Base-by-base conservation (phyloP, 176 grass and related monocot species). In the Carex kokanica region DNA sequence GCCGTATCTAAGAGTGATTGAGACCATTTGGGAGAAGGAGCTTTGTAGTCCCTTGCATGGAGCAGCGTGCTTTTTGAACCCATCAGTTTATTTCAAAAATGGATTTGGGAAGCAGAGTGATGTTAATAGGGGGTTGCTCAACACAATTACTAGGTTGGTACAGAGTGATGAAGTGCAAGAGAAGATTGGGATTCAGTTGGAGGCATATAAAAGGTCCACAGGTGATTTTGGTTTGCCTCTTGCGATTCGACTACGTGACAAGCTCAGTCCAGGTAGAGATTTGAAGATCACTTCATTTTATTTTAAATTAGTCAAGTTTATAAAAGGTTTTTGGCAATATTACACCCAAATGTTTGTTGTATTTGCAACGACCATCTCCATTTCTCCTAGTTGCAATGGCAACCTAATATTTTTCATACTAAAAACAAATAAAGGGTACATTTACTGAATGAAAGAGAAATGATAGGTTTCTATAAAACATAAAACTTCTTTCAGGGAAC, bases 181-280 rank as follows among this genome's bases (percentile, higher is more conserved):
- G 55, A 92, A 92, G 85, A 84, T 92, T 87, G 86, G 88, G 78
- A 73, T 84, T 41, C 90, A 92, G 63, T 83, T 92, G 58, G 85
- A 92, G 69, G 82, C 86, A 36, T 92, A 89, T 36, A 92, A 92
- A 79, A 84, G 89, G 82, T 85, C 85, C 73, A 87, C 62, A 4
- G 85, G 82, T 80, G 88, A 90, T 59, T 92, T 89, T 83, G 90
- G 88, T 21, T 83, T 92, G 83, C 84, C 87, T 16, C 74, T 89
- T 64, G 90, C 87, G 60, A 82, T 92, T 89, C 87, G 84, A 64
- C 87, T 84, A 81, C 78, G 87, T 57, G 87, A 82, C 55, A 89
- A 92, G 65, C 81, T 92, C 70, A 89, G 62, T 86, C 90, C 84
- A 86, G 87, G 90, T 89, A 84, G 29, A 23, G 51, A 41, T 61